Base-by-base conservation (phyloP, 805 yeast genomes). In the Candida verbasci region DNA sequence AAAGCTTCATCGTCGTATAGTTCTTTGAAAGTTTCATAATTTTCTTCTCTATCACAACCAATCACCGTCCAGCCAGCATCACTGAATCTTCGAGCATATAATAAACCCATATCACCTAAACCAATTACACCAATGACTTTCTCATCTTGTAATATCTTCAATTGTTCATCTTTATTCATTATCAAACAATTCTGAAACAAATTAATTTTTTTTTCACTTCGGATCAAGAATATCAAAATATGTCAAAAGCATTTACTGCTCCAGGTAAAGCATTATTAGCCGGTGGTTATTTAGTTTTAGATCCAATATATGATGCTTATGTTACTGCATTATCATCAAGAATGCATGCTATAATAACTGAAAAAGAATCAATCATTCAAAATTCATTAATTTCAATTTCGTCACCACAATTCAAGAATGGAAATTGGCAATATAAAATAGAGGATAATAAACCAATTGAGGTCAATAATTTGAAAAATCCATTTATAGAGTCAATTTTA, bases 211-310 rank as follows among this genome's bases (percentile, higher is more conserved):
- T 14, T 14, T 29, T n/a, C 10, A 8, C 6, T 11, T n/a, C 24
- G 9, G 9, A 21, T 14, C 36, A 24, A n/a, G 14, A 25, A 51
- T 48, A 52, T 31, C 44, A 27, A 60, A n/a, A 17, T 28, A 51
- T 48, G 52, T 31, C 44, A 27, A 60, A 63, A 37, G 86, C 81
- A 7, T 91, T 78, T 54, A 84, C 96, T 52, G 94, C 97, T 0
- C 97, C 98, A 0, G 97, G 97, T 0, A 93, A 93, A 57, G 97
- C 97, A 1, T 66, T 93, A 18, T 49, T 93, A 9, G 96, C 93
- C 1, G 98, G 98, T 14, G 98, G 98, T 0, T 93, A 93, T 55
- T 69, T 93, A 23, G 97, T 93, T 0, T 64, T 93, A 15, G 93
- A 85, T 40, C 89, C 89, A 0, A 58, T 58, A 24, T 89, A 83